Conservation (phyloP, 768 basidiomycete species). For the Rhizopogon vesiculosus region DNA sequence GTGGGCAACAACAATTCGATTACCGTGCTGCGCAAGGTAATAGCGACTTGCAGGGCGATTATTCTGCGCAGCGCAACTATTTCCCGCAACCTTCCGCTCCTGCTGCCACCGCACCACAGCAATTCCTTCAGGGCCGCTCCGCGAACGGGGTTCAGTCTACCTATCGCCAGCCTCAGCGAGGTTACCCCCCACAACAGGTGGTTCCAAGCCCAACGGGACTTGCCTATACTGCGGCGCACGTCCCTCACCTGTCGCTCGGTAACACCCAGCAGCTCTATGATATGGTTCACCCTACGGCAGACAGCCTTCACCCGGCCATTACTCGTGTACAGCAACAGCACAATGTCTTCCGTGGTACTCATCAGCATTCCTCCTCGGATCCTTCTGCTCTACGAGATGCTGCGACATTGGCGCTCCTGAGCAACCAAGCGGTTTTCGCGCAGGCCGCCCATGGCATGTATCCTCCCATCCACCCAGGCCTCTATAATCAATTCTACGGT, state of each 20-base stretch:
- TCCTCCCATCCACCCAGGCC: conserved; percentile 48
- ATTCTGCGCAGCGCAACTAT: conserved; percentile 53
- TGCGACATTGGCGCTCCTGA: conserved; percentile 59
- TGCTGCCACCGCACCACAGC: conserved; percentile 36
- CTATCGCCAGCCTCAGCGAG: conserved; percentile 63
- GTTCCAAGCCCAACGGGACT: conserved; percentile 51
- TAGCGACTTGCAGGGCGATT: conserved; percentile 40
- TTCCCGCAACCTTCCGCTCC: conserved; percentile 37
- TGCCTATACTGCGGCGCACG: conserved; percentile 45
- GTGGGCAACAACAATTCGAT: conserved; percentile 49
- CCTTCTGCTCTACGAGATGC: conserved; percentile 74
- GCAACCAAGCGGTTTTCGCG: conserved; percentile 44
- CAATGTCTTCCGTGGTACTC: conserved; percentile 64
- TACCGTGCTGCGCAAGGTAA: conserved; percentile 39
- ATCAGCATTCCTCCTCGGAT: conserved; percentile 83
- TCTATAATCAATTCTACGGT: conserved; percentile 73
- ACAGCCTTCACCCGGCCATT: conserved; percentile 60
- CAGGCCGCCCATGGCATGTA: conserved; percentile 49
- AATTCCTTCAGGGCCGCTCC: conserved; percentile 49
- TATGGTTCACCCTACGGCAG: conserved; percentile 56
- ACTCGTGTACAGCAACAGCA: conserved; percentile 78
- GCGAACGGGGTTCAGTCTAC: conserved; percentile 42
- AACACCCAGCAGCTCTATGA: conserved; percentile 77
- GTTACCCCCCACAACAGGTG: conserved; percentile 51
- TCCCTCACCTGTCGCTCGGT: conserved; percentile 66